These are phyloP conservation scores for Gyromitra esculenta DNA, from an alignment of 2,329 filamentous ascomycete species.

Conservation along the genomic window DNA sequence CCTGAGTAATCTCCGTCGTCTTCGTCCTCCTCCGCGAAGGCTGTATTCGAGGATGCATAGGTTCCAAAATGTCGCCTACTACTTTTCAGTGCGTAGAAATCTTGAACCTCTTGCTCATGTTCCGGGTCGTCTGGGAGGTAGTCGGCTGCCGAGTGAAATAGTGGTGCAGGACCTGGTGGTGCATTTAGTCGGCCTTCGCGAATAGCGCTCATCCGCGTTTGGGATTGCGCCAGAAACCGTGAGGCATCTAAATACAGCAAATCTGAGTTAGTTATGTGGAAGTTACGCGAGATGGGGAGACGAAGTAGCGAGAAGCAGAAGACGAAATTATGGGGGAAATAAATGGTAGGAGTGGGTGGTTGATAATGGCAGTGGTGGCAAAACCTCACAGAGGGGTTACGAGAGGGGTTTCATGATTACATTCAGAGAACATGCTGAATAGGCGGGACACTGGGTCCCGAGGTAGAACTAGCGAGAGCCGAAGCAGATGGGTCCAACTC, in stretches of 20 bases:
- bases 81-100: constrained; percentile 88
- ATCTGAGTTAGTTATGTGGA: constrained; percentile 50
- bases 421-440: constrained; percentile 83
- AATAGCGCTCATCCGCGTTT: constrained; percentile 75
- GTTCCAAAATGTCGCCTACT: constrained; percentile 80
- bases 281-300: background rate
- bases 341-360: constrained; percentile 48
- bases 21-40: constrained; percentile 66
- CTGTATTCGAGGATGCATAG: constrained; percentile 59
- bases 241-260: constrained; percentile 78
- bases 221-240: constrained; percentile 93
- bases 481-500: constrained; percentile 11
- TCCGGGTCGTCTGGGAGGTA: constrained; percentile 94
- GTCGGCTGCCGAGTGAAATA: constrained; percentile 93
- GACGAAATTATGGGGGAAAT: background rate
- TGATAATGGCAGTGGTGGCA: constrained; percentile 17
- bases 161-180: constrained; percentile 70
- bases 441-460: constrained; percentile 38
- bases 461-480: constrained; percentile 25
- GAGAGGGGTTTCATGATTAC: constrained; percentile 64
- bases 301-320: background rate
- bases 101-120: constrained; percentile 88
- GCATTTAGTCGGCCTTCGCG: constrained; percentile 58
- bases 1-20: constrained; percentile 61
- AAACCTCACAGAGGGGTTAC: constrained; percentile 40